Evolutionary conservation across 1,284 basidiomycete species (phyloP), one percentile per base, ranked within the genome.

Genomic region (Cutaneotrichosporon cutaneum): DNA sequence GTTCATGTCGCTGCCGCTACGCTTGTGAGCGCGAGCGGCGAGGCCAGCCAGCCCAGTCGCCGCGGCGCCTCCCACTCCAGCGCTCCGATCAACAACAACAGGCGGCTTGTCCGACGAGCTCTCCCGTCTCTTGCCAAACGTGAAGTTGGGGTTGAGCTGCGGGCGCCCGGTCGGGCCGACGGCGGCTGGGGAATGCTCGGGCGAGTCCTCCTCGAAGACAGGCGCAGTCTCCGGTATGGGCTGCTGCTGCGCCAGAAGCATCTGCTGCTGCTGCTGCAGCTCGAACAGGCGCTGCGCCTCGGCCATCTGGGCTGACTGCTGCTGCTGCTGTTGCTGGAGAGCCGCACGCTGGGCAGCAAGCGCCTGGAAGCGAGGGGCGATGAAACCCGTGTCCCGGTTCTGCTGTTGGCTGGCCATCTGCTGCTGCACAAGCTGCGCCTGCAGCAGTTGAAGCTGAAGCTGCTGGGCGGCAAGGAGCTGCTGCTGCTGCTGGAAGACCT

Each of bases 81-180:
- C 73, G 26, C 70, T 72, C 30, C 74, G 65, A 60, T 76, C 72
- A 52, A 75, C 70, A 4, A 70, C 54, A 35, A 72, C 63, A 13
- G 68, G 61, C 10, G 68, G 60, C 32, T 33, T 48, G 45, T 50
- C 56, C 11, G 35, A 24, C n/a, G n/a, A 35, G 47, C 56, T 61
- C 50, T 63, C 64, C 51, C 68, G 66, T 56, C 70, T 71, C 86
- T 68, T 85, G 56, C 92, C 92, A 76, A 94, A 94, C 82, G 89
- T 90, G 80, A 94, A 94, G 45, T 84, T 83, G 13, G 92, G 92
- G 18, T 91, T 91, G 57, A 95, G 86, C 74, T 94, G 91, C 33
- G 92, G 92, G 62, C 92, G 87, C 45, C 91, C 90, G 33, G 88
- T 85, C 5, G 89, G 87, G n/a, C 90, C 89, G 45, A 89, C 56